Base-by-base conservation (phyloP, 2,329 filamentous ascomycete species). In the Macroventuria anomochaeta region DNA sequence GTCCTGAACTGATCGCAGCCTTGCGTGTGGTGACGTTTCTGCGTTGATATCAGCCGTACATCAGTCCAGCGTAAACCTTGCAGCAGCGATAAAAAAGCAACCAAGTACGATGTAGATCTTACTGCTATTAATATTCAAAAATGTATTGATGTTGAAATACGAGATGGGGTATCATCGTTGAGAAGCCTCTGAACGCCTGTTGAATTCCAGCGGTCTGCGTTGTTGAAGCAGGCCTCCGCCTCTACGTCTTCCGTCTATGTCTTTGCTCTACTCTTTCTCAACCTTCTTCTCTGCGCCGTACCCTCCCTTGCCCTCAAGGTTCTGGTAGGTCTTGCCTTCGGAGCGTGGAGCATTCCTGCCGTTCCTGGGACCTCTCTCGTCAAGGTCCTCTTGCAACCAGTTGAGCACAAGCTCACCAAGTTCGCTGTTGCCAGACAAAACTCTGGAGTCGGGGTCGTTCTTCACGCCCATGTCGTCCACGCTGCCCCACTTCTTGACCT, bases 391-490 rank as follows among this genome's bases (percentile, higher is more conserved):
- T 70, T 85, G 85, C 73, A 99, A 79, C 95, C 95, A 99, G 48
- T 82, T 82, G 63, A 99, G 79, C 25, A 97, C 95, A 59, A 99
- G 76, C 77, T 96, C 89, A 8, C 93, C 93, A 7, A 97, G 81
- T 50, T 86, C 85, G 67, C 89, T 95, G 75, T 97, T 96, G 29
- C 92, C 92, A 2, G 80, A 80, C 23, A 58, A 77, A 62, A 71
- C 53, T 11, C 63, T 51, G 12, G 41, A 53, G 1, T 52, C 56
- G 7, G 64, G 68, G 15, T 80, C 78, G 38, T 79, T 77, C 55
- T 84, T 79, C 15, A 79, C 77, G 40, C 78, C 72, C 33, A 81
- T 78, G 43, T 91, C 80, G 48, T 88, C 86, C 37, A 93, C 85
- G 29, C 80, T 78, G 1, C 92, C 93, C 87, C 88, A 96, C 75